Conservation (phyloP, 768 basidiomycete genomes). For the Amanita polypyramis region DNA sequence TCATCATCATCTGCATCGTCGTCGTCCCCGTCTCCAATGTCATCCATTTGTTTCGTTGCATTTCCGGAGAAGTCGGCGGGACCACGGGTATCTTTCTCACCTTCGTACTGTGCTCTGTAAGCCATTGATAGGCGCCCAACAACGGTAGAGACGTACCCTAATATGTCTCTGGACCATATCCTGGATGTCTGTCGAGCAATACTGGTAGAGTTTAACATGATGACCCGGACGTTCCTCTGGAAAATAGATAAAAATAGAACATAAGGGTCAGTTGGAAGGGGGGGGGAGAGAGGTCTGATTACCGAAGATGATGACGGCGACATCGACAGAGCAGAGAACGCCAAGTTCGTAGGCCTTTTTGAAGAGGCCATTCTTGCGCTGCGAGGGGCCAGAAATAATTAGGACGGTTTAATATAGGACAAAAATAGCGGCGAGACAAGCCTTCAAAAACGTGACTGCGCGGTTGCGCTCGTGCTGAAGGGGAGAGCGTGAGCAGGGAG, state of each 20-base stretch:
- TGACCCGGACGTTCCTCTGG: slow-evolving; percentile 71
- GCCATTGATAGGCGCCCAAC: slow-evolving; percentile 10
- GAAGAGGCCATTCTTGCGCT: slow-evolving; percentile 88
- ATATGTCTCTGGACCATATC: slow-evolving; percentile 63
- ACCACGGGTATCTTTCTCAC: slow-evolving; percentile 37
- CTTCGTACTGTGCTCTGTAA: slow-evolving; percentile 29
- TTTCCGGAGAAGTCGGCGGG: slow-evolving; percentile 35
- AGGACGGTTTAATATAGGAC: slow-evolving; percentile 29
- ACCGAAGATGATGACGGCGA: slow-evolving; percentile 80
- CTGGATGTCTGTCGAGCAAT: slow-evolving; percentile 62
- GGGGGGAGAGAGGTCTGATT: slow-evolving; percentile 8
- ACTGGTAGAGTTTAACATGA: slow-evolving; percentile 74
- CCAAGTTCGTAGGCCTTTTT: slow-evolving; percentile 88
- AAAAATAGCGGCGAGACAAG: slow-evolving; percentile 55
- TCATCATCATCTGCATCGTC: slow-evolving; percentile 33
- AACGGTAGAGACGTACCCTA: slow-evolving; percentile 20
- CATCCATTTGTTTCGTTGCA: slow-evolving; percentile 21
- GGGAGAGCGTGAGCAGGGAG: slow-evolving; percentile 9
- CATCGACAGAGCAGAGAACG: slow-evolving; percentile 83
- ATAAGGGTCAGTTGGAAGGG: slow-evolving; percentile 13
- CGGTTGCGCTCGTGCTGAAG: slow-evolving; percentile 81
- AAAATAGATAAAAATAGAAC: slow-evolving; percentile 33
- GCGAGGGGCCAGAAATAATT: slow-evolving; percentile 25
- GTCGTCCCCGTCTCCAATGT: slow-evolving; percentile 29
- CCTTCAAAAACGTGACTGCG: slow-evolving; percentile 87